phyloP scores from a whole-genome alignment of 208 protist species.

The Leishmania lainsoni region DNA sequence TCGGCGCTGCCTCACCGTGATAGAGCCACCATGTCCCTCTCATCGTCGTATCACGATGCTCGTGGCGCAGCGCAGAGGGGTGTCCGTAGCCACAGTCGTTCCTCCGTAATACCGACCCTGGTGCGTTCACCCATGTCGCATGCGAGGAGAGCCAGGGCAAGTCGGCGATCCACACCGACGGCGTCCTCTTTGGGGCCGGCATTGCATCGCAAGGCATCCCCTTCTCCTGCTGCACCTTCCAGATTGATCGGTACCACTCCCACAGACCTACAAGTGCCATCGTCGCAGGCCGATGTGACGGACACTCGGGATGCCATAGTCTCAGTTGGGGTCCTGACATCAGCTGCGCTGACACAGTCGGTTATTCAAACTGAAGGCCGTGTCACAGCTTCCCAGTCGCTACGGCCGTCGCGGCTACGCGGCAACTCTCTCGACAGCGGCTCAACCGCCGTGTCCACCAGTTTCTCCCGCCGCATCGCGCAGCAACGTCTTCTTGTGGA shows the following conservation, averaged over 20 bases:
- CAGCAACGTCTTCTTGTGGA: constrained; percentile 1
- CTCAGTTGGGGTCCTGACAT: neutral
- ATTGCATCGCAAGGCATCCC: neutral
- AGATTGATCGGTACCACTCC: neutral
- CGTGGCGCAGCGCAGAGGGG: neutral
- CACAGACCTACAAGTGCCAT: neutral
- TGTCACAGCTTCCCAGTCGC: neutral
- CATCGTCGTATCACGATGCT: constrained; percentile 15
- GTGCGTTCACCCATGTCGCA: constrained; percentile 3
- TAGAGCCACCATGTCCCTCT: constrained; percentile 9
- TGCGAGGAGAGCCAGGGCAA: constrained; percentile 1
- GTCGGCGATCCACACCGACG: neutral
- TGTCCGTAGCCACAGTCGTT: neutral
- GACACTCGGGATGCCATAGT: neutral
- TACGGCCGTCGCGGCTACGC: neutral
- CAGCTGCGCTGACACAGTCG: neutral
- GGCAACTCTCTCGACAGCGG: neutral
- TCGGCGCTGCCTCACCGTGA: neutral
- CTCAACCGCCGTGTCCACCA: neutral
- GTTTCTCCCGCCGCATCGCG: neutral
- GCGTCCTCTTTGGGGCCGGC: neutral
- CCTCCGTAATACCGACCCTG: neutral
- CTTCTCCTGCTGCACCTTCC: neutral
- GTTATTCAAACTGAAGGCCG: neutral
- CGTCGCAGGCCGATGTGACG: neutral